Evolutionary conservation across 441 rosid genomes (phyloP), one percentile per base, ranked within the genome.

Genomic region (Pelargonium australe): DNA sequence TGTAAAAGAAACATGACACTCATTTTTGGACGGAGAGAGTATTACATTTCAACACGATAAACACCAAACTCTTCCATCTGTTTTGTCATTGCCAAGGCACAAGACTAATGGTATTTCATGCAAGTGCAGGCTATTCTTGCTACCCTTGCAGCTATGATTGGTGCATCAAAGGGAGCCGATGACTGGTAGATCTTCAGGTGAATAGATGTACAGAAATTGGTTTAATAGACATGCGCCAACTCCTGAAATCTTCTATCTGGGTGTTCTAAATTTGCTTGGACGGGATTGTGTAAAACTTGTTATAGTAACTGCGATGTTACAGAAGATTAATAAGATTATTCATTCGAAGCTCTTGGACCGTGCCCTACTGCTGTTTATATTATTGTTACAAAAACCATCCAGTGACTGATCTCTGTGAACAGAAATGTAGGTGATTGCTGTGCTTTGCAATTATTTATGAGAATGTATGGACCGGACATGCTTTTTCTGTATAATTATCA

Each of bases 81-180:
- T 25, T 25, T 25, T 25, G 28, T 25, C 28, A 25, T 25, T 25
- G 28, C 28, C 2, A 0, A 25, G 28, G 1, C 28, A 25, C 28
- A 25, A 25, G 28, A 25, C 28, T 25, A 25, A 25, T 25, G 28
- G 28, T 25, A 25, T 25, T 51, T 51, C 58, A 51, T 53, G n/a
- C 57, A 28, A 28, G 23, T 78, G 77, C 93, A 94, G 97, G 97
- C 97, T n/a, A 41, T 87, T 73, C 76, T 88, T 64, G 97, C 83
- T 2, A 86, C 91, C 0, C 72, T 94, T 43, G 97, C 85, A 70
- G 75, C 89, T 73, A 58, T 91, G 66, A 68, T 94, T 61, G 95
- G 95, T 41, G 91, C 71, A 64, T 72, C 96, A 4, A 87, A 77
- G 78, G 97, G 89, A 68, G 78, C 82, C 64, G 65, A 76, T 62